These are phyloP conservation scores for Aspergillus ochraceoroseus DNA, from an alignment of 2,329 filamentous ascomycete genomes.

Conservation along the genomic window DNA sequence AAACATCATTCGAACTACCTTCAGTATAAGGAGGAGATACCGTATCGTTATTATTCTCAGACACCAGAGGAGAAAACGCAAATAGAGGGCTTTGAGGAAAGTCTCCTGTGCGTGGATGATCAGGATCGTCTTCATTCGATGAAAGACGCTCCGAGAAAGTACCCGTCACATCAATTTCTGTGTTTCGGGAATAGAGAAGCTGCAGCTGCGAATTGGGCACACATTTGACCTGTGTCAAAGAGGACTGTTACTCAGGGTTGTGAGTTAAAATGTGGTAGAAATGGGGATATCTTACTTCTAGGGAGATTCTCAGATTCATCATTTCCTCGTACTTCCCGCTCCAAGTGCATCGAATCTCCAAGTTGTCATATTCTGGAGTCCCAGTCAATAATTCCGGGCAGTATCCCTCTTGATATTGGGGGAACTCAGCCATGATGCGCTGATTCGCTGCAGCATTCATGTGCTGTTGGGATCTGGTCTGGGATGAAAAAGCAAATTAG, in stretches of 20 bases:
- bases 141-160: conserved; percentile 13
- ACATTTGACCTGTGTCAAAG: conserved; percentile 22
- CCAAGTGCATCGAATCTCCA: conserved; percentile 34
- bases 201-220: conserved; percentile 22
- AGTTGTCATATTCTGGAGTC: conserved; percentile 23
- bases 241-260: neutral
- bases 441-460: too few relatives aligned
- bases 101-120: conserved; percentile 1
- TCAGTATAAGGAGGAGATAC: too few relatives aligned
- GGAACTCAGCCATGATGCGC: neutral
- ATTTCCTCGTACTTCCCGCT: conserved; percentile 23
- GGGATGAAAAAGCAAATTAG: too few relatives aligned
- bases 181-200: conserved; percentile 20
- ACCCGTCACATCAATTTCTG: conserved; percentile 13
- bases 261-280: neutral
- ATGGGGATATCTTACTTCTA: conserved; percentile 29
- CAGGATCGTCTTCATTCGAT: conserved; percentile 3
- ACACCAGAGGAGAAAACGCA: conserved; percentile 13
- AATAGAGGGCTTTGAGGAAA: conserved; percentile 21
- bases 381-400: neutral
- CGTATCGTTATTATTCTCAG: neutral
- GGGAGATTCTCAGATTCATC: conserved; percentile 21
- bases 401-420: conserved; percentile 4
- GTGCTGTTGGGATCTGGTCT: too few relatives aligned
- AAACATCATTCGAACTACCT: too few relatives aligned